A percentile compares a stretch with the other conserved stretches of the same genome.
phyloP scores from a whole-genome alignment of 768 basidiomycete species.

The Phanerochaete carnosa region DNA sequence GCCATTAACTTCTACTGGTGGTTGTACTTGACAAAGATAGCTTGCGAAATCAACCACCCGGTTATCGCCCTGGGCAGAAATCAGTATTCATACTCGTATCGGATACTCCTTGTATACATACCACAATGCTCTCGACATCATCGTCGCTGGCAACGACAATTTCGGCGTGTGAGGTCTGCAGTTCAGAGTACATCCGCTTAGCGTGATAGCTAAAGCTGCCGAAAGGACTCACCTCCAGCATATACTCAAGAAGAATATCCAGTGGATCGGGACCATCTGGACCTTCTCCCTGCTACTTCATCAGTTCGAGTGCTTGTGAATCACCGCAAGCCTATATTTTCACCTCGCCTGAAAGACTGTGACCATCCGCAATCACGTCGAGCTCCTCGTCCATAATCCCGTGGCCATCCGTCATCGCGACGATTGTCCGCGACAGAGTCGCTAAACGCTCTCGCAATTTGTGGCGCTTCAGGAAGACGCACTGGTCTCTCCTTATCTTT shows the following conservation, averaged over 20 bases:
- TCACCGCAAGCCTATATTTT: too few relatives aligned
- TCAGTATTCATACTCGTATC: background rate
- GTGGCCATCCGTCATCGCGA: background rate
- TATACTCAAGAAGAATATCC: conserved; percentile 18
- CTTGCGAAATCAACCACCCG: background rate
- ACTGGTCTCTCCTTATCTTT: background rate
- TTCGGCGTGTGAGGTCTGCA: background rate
- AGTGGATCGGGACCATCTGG: background rate
- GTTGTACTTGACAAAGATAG: background rate
- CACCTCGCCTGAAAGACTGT: too few relatives aligned
- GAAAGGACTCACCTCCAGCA: conserved; percentile 14
- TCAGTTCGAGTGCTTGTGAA: too few relatives aligned
- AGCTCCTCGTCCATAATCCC: too few relatives aligned
- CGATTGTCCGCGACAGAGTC: background rate
- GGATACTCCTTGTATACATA: background rate
- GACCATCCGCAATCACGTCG: too few relatives aligned
- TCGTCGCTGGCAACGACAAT: background rate
- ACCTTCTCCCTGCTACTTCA: too few relatives aligned
- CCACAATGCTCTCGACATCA: background rate
- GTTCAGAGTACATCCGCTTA: background rate
- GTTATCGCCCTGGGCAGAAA: background rate
- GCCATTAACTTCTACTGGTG: background rate
- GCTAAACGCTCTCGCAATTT: conserved; percentile 11
- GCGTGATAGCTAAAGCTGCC: background rate
- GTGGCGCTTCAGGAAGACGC: background rate